phyloP scores from a whole-genome alignment of 2,329 filamentous ascomycete species.

The Ascosphaera pollenicola region DNA sequence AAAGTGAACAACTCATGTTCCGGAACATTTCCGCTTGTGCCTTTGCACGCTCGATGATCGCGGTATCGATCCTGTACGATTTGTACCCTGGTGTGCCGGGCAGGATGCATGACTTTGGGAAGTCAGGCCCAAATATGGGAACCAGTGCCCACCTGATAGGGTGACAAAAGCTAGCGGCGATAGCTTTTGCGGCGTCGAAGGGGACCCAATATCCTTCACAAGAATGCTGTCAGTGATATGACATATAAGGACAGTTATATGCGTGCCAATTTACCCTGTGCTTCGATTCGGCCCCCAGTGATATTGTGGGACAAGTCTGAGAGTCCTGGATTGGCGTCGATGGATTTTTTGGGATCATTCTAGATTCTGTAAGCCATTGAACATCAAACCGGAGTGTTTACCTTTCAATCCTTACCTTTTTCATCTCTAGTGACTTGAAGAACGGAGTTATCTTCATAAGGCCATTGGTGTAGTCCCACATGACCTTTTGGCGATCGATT shows the following conservation, averaged over 20 bases:
- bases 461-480: slow-evolving; percentile 88
- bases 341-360: slow-evolving; percentile 75
- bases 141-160: slow-evolving; percentile 67
- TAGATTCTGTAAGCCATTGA: slow-evolving; percentile 15
- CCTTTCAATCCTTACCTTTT: slow-evolving; percentile 42
- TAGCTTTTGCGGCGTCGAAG: slow-evolving; percentile 59
- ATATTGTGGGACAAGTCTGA: slow-evolving; percentile 85
- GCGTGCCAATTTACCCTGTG: slow-evolving; percentile 46
- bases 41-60: slow-evolving; percentile 31
- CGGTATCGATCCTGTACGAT: slow-evolving; percentile 37
- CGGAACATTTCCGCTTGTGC: slow-evolving; percentile 8
- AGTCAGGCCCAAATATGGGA: slow-evolving; percentile 70
- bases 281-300: slow-evolving; percentile 72
- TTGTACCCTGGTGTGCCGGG: slow-evolving; percentile 30
- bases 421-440: slow-evolving; percentile 74
- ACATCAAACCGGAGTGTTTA: neutral
- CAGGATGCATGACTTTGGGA: slow-evolving; percentile 47
- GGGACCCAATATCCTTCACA: slow-evolving; percentile 90
- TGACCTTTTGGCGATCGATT: neutral
- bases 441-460: slow-evolving; percentile 85
- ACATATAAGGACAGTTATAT: slow-evolving; percentile 1
- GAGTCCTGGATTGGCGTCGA: slow-evolving; percentile 56
- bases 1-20: slow-evolving; percentile 9
- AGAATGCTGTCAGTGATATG: slow-evolving; percentile 4
- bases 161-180: slow-evolving; percentile 79